phyloP scores from a whole-genome alignment of 441 rosid species.

The Syzygium syzygioides region DNA sequence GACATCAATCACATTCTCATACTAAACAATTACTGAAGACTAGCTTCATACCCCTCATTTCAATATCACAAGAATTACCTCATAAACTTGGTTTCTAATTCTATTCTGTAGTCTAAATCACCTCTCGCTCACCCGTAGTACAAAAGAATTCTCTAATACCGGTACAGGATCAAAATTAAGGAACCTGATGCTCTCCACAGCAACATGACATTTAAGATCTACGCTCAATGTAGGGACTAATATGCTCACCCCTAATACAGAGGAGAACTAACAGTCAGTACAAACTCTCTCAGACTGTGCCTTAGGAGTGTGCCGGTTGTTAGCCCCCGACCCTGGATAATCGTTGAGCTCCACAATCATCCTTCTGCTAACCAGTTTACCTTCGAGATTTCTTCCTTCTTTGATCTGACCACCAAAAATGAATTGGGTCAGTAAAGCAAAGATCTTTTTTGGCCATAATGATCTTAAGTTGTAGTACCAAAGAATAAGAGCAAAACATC shows the following conservation, averaged over 20 bases:
- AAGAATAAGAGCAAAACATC: neutral
- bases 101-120: neutral
- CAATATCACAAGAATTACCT: neutral
- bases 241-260: neutral
- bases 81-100: neutral
- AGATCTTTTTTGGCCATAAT: neutral
- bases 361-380: conserved; percentile 16
- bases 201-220: neutral
- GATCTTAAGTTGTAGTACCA: neutral
- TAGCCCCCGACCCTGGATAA: conserved; percentile 84
- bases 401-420: conserved; percentile 5
- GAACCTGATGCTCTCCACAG: neutral
- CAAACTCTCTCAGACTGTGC: conserved; percentile 35
- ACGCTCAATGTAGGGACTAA: neutral
- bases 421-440: neutral
- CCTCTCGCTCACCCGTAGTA: neutral
- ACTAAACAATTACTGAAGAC: neutral
- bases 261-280: conserved; percentile 27
- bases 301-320: conserved; percentile 75
- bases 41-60: neutral
- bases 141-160: neutral
- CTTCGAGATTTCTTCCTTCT: conserved; percentile 12
- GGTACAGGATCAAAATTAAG: neutral
- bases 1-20: neutral
- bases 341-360: conserved; percentile 48